Base-by-base conservation (phyloP, 2,329 filamentous ascomycete species). In the Phaeosphaeria sp. region DNA sequence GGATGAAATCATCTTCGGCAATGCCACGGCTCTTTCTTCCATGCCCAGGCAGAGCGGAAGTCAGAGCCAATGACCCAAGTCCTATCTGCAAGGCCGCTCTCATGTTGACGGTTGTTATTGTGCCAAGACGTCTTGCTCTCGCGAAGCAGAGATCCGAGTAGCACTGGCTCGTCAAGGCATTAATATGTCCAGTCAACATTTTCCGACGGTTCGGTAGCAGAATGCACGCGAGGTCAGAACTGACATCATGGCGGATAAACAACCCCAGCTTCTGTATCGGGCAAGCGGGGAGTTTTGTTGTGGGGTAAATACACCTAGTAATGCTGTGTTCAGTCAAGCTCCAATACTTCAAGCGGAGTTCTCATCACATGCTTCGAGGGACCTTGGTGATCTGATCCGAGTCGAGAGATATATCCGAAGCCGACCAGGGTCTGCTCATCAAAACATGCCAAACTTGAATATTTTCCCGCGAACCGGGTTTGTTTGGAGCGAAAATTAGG, bases 1-100 rank as follows among this genome's bases (percentile, higher is more conserved):
- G 61, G 6, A 79, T 68, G 58, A 77, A 79, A 53, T 79, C 75
- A 42, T 73, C 66, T 6, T 71, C 57, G 40, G 62, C 52, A 27
- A 74, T 68, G 11, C 55, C 57, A 56, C 61, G 57, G 8, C 47
- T 49, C 11, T 65, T 55, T 17, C 25, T 20, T 9, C 40, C n/a
- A 40, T 50, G 51, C 22, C 40, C 53, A 7, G 57, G 59, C 21
- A 61, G 18, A 17, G 51, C 57, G 21, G 55, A 56, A 15, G 55
- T 57, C 36, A 53, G 47, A 33, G 63, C 60, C 51, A 63, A 22
- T 25, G 66, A 61, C 20, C 55, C 61, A 42, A 66, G 51, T 22
- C 61, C 25, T 15, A 63, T 25, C 25, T 57, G 63, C n/a, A 59
- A 49, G 21, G 43, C 49, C 20, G 44, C 33, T 43, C 53, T 65